Evolutionary conservation across 2,329 filamentous ascomycete species (phyloP), one percentile per base, ranked within the genome.

Genomic region (Arthrobotrys entomopaga): DNA sequence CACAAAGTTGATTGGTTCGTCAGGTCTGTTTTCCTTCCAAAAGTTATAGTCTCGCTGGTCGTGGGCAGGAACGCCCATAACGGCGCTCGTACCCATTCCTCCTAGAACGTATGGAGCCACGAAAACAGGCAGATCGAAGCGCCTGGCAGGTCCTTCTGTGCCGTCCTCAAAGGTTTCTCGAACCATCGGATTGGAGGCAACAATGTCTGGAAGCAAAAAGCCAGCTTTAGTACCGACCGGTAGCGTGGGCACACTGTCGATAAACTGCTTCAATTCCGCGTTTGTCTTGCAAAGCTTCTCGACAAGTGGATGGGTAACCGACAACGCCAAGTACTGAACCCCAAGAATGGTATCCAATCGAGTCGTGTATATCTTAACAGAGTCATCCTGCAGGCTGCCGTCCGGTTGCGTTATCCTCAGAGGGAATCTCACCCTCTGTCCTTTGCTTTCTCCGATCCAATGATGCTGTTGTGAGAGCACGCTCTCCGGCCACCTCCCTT

Each of bases 1-100:
- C 0, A 93, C 91, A 50, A 87, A 82, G 1, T 87, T 84, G 29
- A 93, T 85, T 1, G 87, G 86, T 52, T 87, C 83, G 2, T 54
- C 65, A 11, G 84, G 83, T 29, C 86, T 84, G 77, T 96, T 92
- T 69, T 88, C 84, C 77, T 86, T 88, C 90, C 92, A 96, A 80
- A 96, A 97, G 0, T 87, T 86, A 81, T 91, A 85, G 78, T 97
- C 93, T 60, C 92, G 86, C 3, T 85, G 80, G 81, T 97, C 93
- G 79, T 97, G 93, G 1, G 89, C 93, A 0, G 93, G 93, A 6
- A 96, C 93, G 49, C 93, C 93, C 92, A 97, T 96, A 1, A 96
- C 90, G 8, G 92, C 92, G 0, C 92, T 92, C 77, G 93, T 90
- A 15, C 92, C 92, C 77, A 96, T 95, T 79, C 93, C 91, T 24